phyloP scores from a whole-genome alignment of 768 basidiomycete species.

The Pulveroboletus frians region DNA sequence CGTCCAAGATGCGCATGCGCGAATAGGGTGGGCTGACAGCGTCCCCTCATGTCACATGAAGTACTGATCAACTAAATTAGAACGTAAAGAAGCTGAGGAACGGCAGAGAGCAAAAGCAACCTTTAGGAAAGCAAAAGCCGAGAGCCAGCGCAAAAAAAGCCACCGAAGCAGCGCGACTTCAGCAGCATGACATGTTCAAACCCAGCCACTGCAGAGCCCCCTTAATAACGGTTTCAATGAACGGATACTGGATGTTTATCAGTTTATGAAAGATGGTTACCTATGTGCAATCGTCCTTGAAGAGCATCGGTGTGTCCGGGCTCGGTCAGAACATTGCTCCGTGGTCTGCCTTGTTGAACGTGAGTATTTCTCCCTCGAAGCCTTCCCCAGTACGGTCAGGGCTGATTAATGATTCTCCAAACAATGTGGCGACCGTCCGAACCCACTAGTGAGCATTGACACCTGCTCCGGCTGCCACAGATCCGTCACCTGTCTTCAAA shows the following conservation, averaged over 20 bases:
- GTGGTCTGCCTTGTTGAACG: constrained; percentile 49
- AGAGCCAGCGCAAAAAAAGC: constrained; percentile 42
- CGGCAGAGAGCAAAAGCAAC: constrained; percentile 52
- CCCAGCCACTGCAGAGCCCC: too few relatives aligned
- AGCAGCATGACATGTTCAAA: constrained; percentile 49
- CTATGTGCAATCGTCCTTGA: constrained; percentile 37
- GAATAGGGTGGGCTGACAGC: constrained; percentile 41
- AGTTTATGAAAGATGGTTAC: too few relatives aligned
- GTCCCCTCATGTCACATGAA: constrained; percentile 3
- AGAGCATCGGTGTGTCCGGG: constrained; percentile 15
- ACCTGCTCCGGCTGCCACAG: constrained; percentile 53
- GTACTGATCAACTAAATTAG: constrained; percentile 21
- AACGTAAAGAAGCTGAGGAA: constrained; percentile 51
- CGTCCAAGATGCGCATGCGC: constrained; percentile 40
- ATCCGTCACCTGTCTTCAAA: constrained; percentile 54
- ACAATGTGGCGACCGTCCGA: constrained; percentile 18
- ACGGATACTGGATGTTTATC: too few relatives aligned
- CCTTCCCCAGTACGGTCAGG: constrained; percentile 17
- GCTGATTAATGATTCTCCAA: constrained; percentile 25
- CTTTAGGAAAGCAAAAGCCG: constrained; percentile 52
- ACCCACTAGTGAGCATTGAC: constrained; percentile 53
- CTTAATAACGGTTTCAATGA: too few relatives aligned
- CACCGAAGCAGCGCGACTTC: constrained; percentile 43
- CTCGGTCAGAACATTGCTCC: constrained; percentile 60
- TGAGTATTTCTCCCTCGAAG: constrained; percentile 35